These are phyloP conservation scores for Lactarius pseudohatsudake DNA, from an alignment of 768 basidiomycete genomes.

Conservation along the genomic window DNA sequence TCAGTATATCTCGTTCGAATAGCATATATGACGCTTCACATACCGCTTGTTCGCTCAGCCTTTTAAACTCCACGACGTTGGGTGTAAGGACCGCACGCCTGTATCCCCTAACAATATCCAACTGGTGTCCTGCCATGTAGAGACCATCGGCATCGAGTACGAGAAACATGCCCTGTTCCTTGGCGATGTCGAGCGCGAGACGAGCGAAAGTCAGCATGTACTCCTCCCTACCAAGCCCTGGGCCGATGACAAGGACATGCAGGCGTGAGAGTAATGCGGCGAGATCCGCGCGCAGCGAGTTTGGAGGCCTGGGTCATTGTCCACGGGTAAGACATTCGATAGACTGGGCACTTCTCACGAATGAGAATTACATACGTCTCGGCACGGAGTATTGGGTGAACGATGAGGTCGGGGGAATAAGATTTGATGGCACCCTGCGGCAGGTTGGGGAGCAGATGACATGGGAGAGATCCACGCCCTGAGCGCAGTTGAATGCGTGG, in stretches of 20 bases:
- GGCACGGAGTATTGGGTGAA: constrained; percentile 85
- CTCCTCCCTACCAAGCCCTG: constrained; percentile 86
- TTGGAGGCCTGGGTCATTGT: constrained; percentile 42
- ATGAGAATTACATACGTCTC: constrained; percentile 50
- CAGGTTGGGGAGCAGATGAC: constrained; percentile 94
- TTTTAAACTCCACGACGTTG: constrained; percentile 89
- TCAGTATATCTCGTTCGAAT: background rate
- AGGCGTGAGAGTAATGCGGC: constrained; percentile 76
- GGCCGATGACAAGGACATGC: constrained; percentile 91
- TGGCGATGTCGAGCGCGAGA: constrained; percentile 72
- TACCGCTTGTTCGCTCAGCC: constrained; percentile 73
- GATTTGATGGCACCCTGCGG: constrained; percentile 92
- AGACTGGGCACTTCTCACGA: background rate
- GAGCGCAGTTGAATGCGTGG: background rate
- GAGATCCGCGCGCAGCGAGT: constrained; percentile 51
- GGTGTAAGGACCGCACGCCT: constrained; percentile 88
- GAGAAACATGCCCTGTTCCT: constrained; percentile 71
- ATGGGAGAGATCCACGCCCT: constrained; percentile 95
- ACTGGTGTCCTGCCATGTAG: constrained; percentile 75
- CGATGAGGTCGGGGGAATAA: constrained; percentile 95
- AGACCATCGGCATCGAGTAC: constrained; percentile 95
- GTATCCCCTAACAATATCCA: constrained; percentile 77
- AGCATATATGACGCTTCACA: constrained; percentile 30
- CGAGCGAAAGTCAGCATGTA: constrained; percentile 88
- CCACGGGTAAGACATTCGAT: constrained; percentile 7